These are phyloP conservation scores for Perkinsus olseni DNA, from an alignment of 169 alveolate species.

Conservation along the genomic window DNA sequence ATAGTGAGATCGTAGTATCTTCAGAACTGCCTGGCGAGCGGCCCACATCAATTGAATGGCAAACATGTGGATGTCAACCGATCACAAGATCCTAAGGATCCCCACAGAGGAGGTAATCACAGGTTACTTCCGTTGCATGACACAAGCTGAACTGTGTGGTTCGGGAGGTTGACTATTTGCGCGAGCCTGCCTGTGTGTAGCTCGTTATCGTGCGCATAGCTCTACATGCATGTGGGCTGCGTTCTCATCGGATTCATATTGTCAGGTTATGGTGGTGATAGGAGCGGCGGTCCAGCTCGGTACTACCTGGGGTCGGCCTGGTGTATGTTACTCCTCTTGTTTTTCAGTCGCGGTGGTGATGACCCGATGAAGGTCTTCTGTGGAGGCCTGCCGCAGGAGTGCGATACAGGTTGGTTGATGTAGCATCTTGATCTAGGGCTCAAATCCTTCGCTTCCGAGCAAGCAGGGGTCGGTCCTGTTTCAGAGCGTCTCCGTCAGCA, in stretches of 20 bases:
- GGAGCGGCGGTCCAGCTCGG: not conserved
- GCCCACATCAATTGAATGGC: not conserved
- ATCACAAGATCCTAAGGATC: not conserved
- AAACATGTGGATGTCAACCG: slow-evolving; percentile 19
- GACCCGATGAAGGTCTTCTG: slow-evolving; percentile 51
- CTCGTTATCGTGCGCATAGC: too few species aligned
- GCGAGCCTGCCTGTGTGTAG: too few species aligned
- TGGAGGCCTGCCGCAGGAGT: slow-evolving; percentile 68
- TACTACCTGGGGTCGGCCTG: not conserved
- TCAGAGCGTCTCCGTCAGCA: slow-evolving; percentile 53
- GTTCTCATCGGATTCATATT: not conserved
- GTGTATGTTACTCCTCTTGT: not conserved
- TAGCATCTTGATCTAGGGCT: too few species aligned
- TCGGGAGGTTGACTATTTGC: too few species aligned
- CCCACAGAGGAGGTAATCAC: not conserved
- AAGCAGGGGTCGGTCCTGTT: not conserved
- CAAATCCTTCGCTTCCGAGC: too few species aligned
- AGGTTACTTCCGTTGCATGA: too few species aligned
- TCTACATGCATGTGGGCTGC: too few species aligned
- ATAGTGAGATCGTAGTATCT: slow-evolving; percentile 42
- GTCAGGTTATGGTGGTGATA: not conserved
- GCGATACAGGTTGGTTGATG: slow-evolving; percentile 4
- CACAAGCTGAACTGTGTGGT: too few species aligned
- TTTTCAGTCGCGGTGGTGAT: not conserved
- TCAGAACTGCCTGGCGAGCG: not conserved